phyloP scores from a whole-genome alignment of 1,284 basidiomycete genomes.

The Ceratobasidium sp. region DNA sequence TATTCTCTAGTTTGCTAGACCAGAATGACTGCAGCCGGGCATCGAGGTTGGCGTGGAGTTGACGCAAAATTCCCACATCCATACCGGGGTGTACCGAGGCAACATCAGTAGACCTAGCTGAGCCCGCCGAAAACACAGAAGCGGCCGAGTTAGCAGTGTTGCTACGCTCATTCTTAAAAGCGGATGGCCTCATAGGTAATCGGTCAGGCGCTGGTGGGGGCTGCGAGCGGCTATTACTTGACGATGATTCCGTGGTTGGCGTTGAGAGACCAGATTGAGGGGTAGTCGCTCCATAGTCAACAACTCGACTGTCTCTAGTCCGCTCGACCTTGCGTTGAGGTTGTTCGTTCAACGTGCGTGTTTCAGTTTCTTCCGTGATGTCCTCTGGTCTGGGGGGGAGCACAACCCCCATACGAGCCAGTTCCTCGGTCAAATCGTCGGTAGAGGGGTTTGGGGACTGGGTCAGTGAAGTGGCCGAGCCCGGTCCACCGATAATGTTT shows the following conservation, averaged over 20 bases:
- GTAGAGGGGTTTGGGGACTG: slow-evolving; percentile 35
- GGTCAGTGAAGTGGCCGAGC: slow-evolving; percentile 48
- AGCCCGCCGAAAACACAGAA: slow-evolving; percentile 20
- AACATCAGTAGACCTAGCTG: slow-evolving; percentile 6
- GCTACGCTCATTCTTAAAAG: background rate
- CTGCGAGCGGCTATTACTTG: slow-evolving; percentile 46
- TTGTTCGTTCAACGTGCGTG: slow-evolving; percentile 57
- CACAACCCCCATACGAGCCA: slow-evolving; percentile 32
- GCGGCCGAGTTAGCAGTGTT: slow-evolving; percentile 1
- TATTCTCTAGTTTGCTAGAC: slow-evolving; percentile 68
- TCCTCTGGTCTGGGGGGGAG: slow-evolving; percentile 68
- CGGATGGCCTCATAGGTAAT: slow-evolving; percentile 7
- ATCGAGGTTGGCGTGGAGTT: slow-evolving; percentile 75
- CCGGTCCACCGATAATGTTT: slow-evolving; percentile 47
- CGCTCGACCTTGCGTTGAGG: slow-evolving; percentile 51
- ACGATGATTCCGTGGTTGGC: slow-evolving; percentile 43
- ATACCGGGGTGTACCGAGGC: slow-evolving; percentile 4
- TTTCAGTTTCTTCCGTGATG: slow-evolving; percentile 65
- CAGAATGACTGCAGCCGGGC: slow-evolving; percentile 77
- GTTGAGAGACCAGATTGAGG: slow-evolving; percentile 42
- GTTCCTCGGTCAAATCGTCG: slow-evolving; percentile 36
- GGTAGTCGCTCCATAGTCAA: slow-evolving; percentile 40
- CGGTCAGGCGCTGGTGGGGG: slow-evolving; percentile 42
- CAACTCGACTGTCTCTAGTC: slow-evolving; percentile 47
- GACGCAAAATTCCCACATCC: slow-evolving; percentile 46